These are phyloP conservation scores for Fusarium sambucinum DNA, from an alignment of 2,329 filamentous ascomycete genomes.

Conservation along the genomic window DNA sequence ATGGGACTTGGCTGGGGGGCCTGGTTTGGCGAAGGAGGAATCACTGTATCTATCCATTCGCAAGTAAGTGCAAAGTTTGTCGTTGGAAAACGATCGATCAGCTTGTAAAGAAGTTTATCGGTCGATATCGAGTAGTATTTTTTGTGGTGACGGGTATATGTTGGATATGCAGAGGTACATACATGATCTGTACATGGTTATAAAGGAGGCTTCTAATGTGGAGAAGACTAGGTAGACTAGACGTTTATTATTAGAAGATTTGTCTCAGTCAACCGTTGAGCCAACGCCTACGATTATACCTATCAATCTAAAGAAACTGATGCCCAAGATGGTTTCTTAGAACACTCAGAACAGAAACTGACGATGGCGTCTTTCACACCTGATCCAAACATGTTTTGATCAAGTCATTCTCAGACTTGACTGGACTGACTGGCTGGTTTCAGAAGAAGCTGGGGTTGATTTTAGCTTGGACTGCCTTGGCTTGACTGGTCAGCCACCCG, in stretches of 20 bases:
- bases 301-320: not conserved
- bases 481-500: constrained; percentile 35
- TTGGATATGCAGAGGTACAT: not conserved
- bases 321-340: not conserved
- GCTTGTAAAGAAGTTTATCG: constrained; percentile 10
- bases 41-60: constrained; percentile 8
- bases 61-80: constrained; percentile 3
- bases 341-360: not conserved
- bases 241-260: constrained; percentile 16
- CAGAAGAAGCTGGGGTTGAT: constrained; percentile 45
- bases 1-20: not conserved
- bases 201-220: constrained; percentile 12
- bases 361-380: not conserved
- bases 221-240: constrained; percentile 10
- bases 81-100: constrained; percentile 16
- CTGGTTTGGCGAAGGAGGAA: not conserved
- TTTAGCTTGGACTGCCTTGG: constrained; percentile 16
- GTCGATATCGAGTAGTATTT: constrained; percentile 20
- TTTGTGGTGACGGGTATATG: constrained; percentile 1
- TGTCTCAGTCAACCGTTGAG: not conserved
- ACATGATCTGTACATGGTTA: constrained; percentile 2
- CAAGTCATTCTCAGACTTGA: constrained; percentile 19
- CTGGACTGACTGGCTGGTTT: constrained; percentile 31
- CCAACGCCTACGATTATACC: not conserved
- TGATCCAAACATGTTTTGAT: constrained; percentile 3